Evolutionary conservation across 768 basidiomycete genomes (phyloP).

Genomic region (Favolaschia claudopus): DNA sequence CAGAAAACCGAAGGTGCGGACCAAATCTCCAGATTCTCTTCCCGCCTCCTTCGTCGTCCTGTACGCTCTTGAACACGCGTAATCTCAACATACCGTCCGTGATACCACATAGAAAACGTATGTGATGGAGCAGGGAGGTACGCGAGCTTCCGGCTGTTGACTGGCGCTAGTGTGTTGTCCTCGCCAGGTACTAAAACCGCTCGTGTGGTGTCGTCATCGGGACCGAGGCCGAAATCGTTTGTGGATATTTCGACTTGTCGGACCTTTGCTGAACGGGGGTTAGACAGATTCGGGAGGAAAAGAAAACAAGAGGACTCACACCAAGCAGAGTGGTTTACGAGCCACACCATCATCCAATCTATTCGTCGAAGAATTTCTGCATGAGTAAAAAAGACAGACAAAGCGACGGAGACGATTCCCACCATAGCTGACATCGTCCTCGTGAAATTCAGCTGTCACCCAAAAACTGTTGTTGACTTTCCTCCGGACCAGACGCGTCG

Average conservation of each 20-base stretch:
- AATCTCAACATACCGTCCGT: slow-evolving; percentile 50
- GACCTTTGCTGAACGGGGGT: too few relatives aligned
- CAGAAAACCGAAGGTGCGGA: slow-evolving; percentile 32
- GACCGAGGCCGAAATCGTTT: slow-evolving; percentile 44
- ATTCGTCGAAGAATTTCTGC: too few relatives aligned
- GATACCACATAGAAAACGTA: slow-evolving; percentile 57
- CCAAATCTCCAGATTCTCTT: slow-evolving; percentile 52
- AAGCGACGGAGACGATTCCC: slow-evolving; percentile 27
- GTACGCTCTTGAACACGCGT: slow-evolving; percentile 45
- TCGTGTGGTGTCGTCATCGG: slow-evolving; percentile 35
- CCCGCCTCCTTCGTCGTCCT: slow-evolving; percentile 40
- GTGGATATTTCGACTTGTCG: slow-evolving; percentile 64
- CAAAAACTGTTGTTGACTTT: slow-evolving; percentile 60
- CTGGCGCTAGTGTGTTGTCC: slow-evolving; percentile 31
- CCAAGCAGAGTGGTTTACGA: slow-evolving; percentile 59
- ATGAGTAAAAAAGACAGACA: slow-evolving; percentile 3
- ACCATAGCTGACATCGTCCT: slow-evolving; percentile 66
- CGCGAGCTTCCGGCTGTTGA: slow-evolving; percentile 42
- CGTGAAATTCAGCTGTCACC: slow-evolving; percentile 67
- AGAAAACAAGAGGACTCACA: too few relatives aligned
- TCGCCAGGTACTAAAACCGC: slow-evolving; percentile 49
- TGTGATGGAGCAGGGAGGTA: slow-evolving; percentile 51
- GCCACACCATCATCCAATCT: slow-evolving; percentile 81
- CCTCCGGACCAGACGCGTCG: too few relatives aligned
- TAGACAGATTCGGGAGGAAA: too few relatives aligned